Conservation (phyloP, 1,139 yeast species). For the Diutina ranongensis region DNA sequence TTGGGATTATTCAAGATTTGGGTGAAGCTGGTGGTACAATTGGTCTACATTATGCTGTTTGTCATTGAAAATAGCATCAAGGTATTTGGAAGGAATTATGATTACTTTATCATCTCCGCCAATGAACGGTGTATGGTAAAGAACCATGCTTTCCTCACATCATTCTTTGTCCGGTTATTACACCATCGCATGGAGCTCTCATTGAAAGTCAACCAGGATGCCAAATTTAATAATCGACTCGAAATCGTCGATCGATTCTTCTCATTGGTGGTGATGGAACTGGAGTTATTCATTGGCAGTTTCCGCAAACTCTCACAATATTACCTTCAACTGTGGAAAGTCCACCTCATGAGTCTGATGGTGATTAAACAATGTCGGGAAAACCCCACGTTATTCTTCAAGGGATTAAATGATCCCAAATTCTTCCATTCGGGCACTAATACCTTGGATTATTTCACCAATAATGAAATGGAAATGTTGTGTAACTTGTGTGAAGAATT, state of each 20-base stretch:
- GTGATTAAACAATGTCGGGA: constrained; percentile 34
- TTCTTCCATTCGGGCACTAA: constrained; percentile 29
- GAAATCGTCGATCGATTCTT: constrained; percentile 26
- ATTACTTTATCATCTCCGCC: constrained; percentile 26
- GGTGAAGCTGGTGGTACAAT: constrained; percentile 31
- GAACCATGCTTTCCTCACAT: constrained; percentile 29
- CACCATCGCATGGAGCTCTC: constrained; percentile 29
- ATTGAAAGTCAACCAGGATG: constrained; percentile 13
- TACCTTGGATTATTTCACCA: constrained; percentile 28
- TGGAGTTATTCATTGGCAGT: constrained; percentile 35
- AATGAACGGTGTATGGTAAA: constrained; percentile 35
- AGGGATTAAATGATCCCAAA: constrained; percentile 16
- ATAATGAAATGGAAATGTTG: constrained; percentile 25
- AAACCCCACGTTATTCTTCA: constrained; percentile 29
- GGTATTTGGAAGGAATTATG: constrained; percentile 31
- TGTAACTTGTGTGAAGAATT: constrained; percentile 31
- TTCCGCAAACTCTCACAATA: constrained; percentile 27
- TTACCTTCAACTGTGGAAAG: constrained; percentile 30
- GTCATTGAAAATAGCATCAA: constrained; percentile 34
- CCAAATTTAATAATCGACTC: constrained; percentile 17
- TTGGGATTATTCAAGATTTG: constrained; percentile 34
- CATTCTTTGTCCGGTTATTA: constrained; percentile 30
- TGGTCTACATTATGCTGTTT: constrained; percentile 34
- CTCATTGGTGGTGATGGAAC: constrained; percentile 25
- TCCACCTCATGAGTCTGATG: constrained; percentile 32